phyloP scores from a whole-genome alignment of 495 filamentous ascomycete species.

The Neurospora cerealis region DNA sequence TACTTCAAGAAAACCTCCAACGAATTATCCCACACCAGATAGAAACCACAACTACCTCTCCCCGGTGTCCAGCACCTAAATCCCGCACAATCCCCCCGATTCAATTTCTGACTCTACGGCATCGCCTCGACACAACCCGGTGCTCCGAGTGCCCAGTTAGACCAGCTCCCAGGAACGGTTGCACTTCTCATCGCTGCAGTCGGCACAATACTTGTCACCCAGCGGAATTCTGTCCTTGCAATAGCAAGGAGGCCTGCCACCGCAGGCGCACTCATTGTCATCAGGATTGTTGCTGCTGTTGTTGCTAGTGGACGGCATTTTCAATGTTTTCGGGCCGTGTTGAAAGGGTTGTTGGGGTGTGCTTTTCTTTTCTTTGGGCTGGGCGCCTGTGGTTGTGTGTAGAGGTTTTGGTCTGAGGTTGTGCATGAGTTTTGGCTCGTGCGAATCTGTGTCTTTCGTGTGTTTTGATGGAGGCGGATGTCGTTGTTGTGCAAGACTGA shows the following conservation, averaged over 20 bases:
- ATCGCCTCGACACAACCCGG: neutral
- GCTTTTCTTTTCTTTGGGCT: neutral
- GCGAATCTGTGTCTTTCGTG: neutral
- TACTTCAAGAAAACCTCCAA: neutral
- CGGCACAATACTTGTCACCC: neutral
- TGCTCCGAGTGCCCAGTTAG: neutral
- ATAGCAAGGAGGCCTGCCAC: neutral
- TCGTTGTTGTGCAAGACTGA: neutral
- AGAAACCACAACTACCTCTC: neutral
- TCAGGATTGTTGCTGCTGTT: neutral
- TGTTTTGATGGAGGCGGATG: neutral
- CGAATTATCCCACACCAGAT: neutral
- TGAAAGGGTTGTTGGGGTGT: neutral
- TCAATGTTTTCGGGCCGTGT: neutral
- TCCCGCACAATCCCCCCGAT: neutral
- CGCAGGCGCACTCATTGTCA: neutral
- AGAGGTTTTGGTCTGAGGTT: neutral
- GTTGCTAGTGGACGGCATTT: neutral
- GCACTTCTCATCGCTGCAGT: neutral
- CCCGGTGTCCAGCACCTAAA: neutral
- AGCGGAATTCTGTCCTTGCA: neutral
- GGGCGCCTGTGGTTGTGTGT: neutral
- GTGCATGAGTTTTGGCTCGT: neutral
- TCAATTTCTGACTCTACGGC: neutral
- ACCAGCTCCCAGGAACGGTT: neutral